Evolutionary conservation across 2,329 filamentous ascomycete species (phyloP), one percentile per base, ranked within the genome.

Genomic region (Gremmenia infestans): DNA sequence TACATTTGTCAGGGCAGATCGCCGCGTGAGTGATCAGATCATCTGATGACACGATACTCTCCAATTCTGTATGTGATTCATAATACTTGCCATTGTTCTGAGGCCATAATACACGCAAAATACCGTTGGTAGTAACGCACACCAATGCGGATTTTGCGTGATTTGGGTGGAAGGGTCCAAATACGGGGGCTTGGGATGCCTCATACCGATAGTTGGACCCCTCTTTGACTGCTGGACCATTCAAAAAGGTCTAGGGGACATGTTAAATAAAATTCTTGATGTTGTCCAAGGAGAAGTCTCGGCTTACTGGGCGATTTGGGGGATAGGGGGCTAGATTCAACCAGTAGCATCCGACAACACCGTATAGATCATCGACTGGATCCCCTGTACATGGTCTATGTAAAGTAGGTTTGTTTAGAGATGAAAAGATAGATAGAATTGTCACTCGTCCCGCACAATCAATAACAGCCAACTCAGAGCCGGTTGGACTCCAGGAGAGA

Each of bases 341-440:
- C 94, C 94, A 99, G 72, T 90, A 88, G 69, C 91, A 81, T 3
- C 93, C 94, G 6, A 95, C 89, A 5, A 96, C 77, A 50, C 86
- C 82, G 62, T 88, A 84, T 39, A 89, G 77, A 68, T 96, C 90
- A 65, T 91, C 88, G 52, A 86, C 76, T 2, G 81, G 73, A 67
- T 93, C 91, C n/a, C 77, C 71, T 23, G 85, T 79, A 72, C 84
- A 86, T 54, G 78, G 80, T 43, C 85, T 81, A 50, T 78, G 78
- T 9, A 82, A 70, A 35, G 78, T 81, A 55, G 92, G 82, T 52
- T 85, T 82, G 67, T 96, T 96, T 47, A 97, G 73, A 7, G 85
- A 83, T 59, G 86, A 81, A 15, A 81, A 80, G 63, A 91, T 86
- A 48, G 81, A 84, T 62, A 92, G 80, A 52, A 97, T 84, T 57